These are phyloP conservation scores for Vitis cinerea DNA, from an alignment of 164 flowering plant species.

Conservation along the genomic window DNA sequence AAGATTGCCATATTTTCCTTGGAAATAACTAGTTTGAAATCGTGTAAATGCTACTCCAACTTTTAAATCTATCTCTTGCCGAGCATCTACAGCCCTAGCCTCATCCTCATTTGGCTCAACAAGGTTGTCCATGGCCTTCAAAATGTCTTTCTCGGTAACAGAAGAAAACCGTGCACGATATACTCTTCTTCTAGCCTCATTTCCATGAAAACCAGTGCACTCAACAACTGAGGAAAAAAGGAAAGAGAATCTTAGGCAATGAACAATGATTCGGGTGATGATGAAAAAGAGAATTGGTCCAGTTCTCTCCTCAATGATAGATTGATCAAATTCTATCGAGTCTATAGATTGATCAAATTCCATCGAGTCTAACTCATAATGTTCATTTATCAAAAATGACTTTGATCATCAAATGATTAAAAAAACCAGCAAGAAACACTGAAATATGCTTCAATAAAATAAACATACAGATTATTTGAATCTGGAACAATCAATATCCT, in stretches of 20 bases:
- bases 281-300: too few relatives aligned
- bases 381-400: too few relatives aligned
- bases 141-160: conserved; percentile 83
- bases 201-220: conserved; percentile 64
- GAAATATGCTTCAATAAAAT: too few relatives aligned
- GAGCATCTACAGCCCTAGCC: conserved; percentile 97
- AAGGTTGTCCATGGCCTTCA: conserved; percentile 81
- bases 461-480: too few relatives aligned
- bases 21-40: conserved; percentile 89
- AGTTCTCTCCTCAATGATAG: too few relatives aligned
- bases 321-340: too few relatives aligned
- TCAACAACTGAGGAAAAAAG: conserved; percentile 64
- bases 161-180: conserved; percentile 96
- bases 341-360: too few relatives aligned
- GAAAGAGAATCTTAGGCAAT: background rate
- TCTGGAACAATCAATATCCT: too few relatives aligned
- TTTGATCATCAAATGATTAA: too few relatives aligned
- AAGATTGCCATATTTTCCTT: conserved; percentile 96
- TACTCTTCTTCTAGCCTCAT: conserved; percentile 50
- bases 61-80: conserved; percentile 98
- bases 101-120: conserved; percentile 81
- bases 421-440: too few relatives aligned
- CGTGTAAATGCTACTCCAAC: conserved; percentile 99
- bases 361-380: too few relatives aligned
- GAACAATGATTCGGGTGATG: too few relatives aligned